Conservation (phyloP, 345 rosid species). For the Linum usitatissimum region DNA sequence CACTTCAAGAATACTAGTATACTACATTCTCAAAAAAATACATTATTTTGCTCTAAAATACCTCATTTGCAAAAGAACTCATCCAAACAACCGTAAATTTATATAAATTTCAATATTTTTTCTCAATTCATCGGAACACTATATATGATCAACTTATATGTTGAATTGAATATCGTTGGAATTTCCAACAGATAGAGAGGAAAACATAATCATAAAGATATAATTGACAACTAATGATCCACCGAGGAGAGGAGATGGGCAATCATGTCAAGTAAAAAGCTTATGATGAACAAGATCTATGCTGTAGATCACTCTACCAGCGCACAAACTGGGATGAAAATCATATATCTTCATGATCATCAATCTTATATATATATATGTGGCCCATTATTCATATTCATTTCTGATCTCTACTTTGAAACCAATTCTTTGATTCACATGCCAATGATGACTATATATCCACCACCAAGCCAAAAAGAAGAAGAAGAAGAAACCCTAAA, state of each 20-base stretch:
- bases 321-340: slow-evolving; percentile 14
- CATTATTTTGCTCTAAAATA: no score
- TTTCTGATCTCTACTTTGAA: no score
- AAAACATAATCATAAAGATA: slow-evolving; percentile 35
- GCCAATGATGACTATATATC: not conserved
- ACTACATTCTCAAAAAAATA: no score
- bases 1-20: no score
- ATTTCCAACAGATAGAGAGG: not conserved
- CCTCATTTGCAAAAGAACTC: no score
- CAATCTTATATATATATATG: not conserved
- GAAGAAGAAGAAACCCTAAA: not conserved
- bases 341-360: slow-evolving; percentile 10
- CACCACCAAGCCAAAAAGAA: not conserved
- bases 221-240: slow-evolving; percentile 66
- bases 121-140: no score
- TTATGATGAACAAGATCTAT: slow-evolving; percentile 12
- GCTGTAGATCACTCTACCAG: slow-evolving; percentile 29
- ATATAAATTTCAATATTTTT: no score
- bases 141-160: no score
- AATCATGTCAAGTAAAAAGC: slow-evolving; percentile 57
- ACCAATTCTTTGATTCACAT: not conserved
- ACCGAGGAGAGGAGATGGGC: slow-evolving; percentile 31
- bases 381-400: no score
- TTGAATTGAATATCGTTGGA: no score
- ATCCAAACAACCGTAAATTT: no score